Evolutionary conservation across 2,329 filamentous ascomycete species (phyloP).

Genomic region (Akanthomyces dipterigenus): DNA sequence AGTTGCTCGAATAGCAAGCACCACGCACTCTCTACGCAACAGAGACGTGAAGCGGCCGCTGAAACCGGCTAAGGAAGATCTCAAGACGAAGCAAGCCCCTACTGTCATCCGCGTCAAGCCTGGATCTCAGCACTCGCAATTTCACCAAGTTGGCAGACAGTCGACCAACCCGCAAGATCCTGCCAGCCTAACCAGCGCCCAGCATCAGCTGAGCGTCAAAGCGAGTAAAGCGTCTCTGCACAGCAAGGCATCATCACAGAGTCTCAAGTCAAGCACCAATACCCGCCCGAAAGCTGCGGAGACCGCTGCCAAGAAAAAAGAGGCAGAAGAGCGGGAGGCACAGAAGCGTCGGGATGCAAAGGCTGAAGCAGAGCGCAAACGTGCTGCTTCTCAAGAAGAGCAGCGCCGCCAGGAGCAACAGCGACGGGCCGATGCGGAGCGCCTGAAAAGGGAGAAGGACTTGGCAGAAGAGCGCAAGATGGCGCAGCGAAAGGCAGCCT

Average conservation of each 20-base stretch:
- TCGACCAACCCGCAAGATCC: conserved; percentile 50
- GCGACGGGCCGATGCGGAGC: conserved; percentile 54
- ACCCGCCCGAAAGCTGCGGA: conserved; percentile 65
- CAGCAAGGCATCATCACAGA: conserved; percentile 47
- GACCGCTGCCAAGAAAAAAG: conserved; percentile 72
- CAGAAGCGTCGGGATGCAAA: conserved; percentile 77
- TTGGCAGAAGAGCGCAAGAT: conserved; percentile 60
- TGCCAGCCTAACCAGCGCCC: conserved; percentile 24
- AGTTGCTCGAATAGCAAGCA: conserved; percentile 47
- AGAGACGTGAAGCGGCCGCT: conserved; percentile 52
- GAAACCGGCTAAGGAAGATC: conserved; percentile 55
- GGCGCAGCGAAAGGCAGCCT: conserved; percentile 54
- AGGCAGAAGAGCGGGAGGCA: conserved; percentile 74
- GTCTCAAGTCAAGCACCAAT: conserved; percentile 58
- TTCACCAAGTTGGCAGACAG: conserved; percentile 50
- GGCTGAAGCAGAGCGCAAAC: conserved; percentile 71
- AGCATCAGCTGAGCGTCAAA: conserved; percentile 51
- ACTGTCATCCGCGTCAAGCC: conserved; percentile 68
- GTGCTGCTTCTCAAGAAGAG: conserved; percentile 59
- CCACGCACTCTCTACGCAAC: conserved; percentile 41
- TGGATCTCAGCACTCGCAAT: conserved; percentile 54
- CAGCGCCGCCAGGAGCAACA: conserved; percentile 54
- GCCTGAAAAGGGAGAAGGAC: conserved; percentile 54
- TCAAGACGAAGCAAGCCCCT: conserved; percentile 58
- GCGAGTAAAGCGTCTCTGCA: conserved; percentile 61